Conservation (phyloP, 345 rosid genomes). For the Xanthoceras sorbifolium region DNA sequence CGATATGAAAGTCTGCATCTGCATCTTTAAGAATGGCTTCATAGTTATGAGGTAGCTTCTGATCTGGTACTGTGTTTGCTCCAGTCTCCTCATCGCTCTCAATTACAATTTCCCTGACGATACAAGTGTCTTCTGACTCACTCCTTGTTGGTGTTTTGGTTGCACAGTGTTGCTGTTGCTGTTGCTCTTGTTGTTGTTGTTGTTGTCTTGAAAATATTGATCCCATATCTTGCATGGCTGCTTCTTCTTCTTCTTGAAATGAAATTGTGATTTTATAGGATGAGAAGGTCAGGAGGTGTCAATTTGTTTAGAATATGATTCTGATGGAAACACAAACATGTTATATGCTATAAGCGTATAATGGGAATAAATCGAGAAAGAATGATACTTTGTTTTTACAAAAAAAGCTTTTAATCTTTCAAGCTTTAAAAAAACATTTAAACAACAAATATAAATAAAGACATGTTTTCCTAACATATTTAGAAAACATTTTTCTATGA, state of each 20-base stretch:
- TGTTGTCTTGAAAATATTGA: constrained; percentile 12
- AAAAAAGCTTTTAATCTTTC: no score
- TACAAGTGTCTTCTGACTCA: not conserved
- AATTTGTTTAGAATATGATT: not conserved
- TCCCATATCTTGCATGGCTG: constrained; percentile 28
- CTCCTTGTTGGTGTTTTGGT: not conserved
- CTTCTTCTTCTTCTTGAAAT: no score
- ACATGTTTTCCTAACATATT: not conserved
- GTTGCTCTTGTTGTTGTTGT: no score
- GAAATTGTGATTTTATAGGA: not conserved
- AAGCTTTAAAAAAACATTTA: no score
- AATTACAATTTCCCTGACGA: not conserved
- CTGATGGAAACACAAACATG: no score
- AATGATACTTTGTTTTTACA: no score
- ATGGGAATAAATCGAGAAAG: no score
- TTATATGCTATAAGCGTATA: no score
- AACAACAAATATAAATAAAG: no score
- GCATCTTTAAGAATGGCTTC: constrained; percentile 52
- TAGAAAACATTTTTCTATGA: no score
- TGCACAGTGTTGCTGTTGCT: constrained; percentile 6
- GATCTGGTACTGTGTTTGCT: not conserved
- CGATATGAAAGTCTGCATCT: constrained; percentile 42
- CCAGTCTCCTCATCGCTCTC: not conserved
- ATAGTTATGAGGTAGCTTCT: constrained; percentile 45
- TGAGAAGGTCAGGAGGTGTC: not conserved